Base-by-base conservation (phyloP, 495 filamentous ascomycete species). In the Podospora pseudocomata region DNA sequence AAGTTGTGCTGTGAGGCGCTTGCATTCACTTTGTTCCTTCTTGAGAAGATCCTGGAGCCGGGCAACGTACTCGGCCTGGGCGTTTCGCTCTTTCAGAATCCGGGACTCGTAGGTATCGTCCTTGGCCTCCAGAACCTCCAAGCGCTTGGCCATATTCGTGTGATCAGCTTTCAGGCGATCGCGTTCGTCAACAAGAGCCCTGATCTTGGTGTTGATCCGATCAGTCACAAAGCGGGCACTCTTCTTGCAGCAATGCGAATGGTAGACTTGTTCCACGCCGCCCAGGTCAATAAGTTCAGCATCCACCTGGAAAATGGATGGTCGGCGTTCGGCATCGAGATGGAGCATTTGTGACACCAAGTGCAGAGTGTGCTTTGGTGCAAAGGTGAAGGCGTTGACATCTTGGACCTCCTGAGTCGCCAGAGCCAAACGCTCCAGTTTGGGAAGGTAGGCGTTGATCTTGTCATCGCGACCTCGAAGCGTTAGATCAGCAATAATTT, bases 251-350 rank as follows among this genome's bases (percentile, higher is more conserved):
- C 80, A 81, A 0, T 64, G 58, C 3, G 72, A 74, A 68, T 81
- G 79, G 69, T 82, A 82, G 6, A 81, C 69, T 67, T 82, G 80
- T 5, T 81, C 78, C 2, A 81, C 66, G 7, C 80, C 80, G 1
- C 80, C 80, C 4, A 82, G 70, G 27, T 77, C 77, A 5, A 73
- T 71, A 1, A 82, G 72, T 60, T 75, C 73, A 2, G 62, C 67
- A 28, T 77, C 75, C 20, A 81, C 77, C 13, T 76, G 62, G 20
- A 70, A 70, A 20, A 77, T 78, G 2, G 67, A 61, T 0, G 80
- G 80, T 5, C 80, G 72, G 2, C 44, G 49, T 0, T 67, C 65
- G 1, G 80, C 73, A 2, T 68, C 57, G 0, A n/a, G 16, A 1
- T 73, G 70, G 9, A 81, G 65, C 80, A 82, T 82, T 26, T 61